phyloP scores from a whole-genome alignment of 1,284 basidiomycete species.

The Rhodotorula sp. region DNA sequence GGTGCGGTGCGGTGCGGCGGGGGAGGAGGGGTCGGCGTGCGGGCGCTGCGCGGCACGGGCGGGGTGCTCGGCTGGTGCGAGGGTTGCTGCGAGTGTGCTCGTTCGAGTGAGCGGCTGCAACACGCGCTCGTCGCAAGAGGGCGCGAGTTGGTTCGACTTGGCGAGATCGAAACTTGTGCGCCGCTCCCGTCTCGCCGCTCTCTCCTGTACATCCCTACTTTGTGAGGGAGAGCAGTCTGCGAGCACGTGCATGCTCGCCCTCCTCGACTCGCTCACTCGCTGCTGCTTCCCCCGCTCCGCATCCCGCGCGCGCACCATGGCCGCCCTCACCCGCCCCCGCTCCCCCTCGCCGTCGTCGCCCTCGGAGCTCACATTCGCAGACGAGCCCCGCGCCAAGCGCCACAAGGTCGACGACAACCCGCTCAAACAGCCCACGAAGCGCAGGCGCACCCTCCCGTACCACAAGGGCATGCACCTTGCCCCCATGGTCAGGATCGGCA shows the following conservation, averaged over 20 bases:
- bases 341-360: constrained; percentile 1
- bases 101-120: too few species aligned
- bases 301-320: neutral
- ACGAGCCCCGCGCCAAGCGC: constrained; percentile 20
- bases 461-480: constrained; percentile 60
- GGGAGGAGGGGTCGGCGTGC: neutral
- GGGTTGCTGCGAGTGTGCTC: too few species aligned
- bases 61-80: neutral
- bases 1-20: neutral
- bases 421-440: neutral
- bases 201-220: neutral
- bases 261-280: neutral
- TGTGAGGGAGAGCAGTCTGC: neutral
- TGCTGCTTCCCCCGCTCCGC: neutral
- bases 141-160: too few species aligned
- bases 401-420: neutral
- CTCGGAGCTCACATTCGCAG: neutral
- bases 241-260: neutral
- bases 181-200: neutral
- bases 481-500: constrained; percentile 92
- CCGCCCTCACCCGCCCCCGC: constrained; percentile 1
- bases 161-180: too few species aligned
- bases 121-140: too few species aligned
- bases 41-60: neutral
- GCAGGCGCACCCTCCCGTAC: constrained; percentile 38